A percentile compares a stretch with the other conserved stretches of the same genome.
phyloP scores from a whole-genome alignment of 148 eudicot species.

The Bassia scoparia region DNA sequence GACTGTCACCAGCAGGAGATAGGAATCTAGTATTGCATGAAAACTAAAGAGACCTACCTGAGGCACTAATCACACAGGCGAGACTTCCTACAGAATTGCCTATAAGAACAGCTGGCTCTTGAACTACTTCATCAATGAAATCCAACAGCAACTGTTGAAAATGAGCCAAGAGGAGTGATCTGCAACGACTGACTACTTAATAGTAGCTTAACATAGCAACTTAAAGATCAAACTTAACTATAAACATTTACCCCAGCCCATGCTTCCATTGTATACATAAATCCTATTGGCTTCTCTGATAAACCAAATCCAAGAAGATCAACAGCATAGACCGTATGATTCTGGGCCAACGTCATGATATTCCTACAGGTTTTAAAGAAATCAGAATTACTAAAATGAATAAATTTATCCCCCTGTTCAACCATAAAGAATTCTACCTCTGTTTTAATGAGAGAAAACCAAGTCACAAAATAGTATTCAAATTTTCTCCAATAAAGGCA shows the following conservation, averaged over 20 bases:
- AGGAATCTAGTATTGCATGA: background rate
- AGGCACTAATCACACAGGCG: constrained; percentile 84
- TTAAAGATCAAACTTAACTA: constrained; percentile 16
- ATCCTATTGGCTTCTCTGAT: constrained; percentile 82
- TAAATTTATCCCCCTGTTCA: background rate
- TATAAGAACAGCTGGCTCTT: constrained; percentile 66
- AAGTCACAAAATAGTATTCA: no score
- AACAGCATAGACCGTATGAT: constrained; percentile 64
- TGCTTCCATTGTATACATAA: constrained; percentile 71
- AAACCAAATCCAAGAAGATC: constrained; percentile 92
- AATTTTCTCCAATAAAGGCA: no score
- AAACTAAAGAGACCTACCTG: constrained; percentile 40
- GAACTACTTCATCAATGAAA: constrained; percentile 75
- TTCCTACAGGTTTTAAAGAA: constrained; percentile 47
- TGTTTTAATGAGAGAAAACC: no score
- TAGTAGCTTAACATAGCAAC: constrained; percentile 13
- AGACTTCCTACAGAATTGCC: constrained; percentile 98
- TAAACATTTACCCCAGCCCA: constrained; percentile 65
- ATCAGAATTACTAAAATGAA: background rate
- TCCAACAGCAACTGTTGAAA: constrained; percentile 71
- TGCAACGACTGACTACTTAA: constrained; percentile 33
- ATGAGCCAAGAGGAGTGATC: constrained; percentile 34
- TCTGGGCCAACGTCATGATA: constrained; percentile 60
- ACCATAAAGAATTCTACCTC: background rate
- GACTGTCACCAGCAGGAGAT: background rate